These are phyloP conservation scores for Stephanodiscus minutulus DNA, from an alignment of 108 stramenopile species.

Conservation along the genomic window DNA sequence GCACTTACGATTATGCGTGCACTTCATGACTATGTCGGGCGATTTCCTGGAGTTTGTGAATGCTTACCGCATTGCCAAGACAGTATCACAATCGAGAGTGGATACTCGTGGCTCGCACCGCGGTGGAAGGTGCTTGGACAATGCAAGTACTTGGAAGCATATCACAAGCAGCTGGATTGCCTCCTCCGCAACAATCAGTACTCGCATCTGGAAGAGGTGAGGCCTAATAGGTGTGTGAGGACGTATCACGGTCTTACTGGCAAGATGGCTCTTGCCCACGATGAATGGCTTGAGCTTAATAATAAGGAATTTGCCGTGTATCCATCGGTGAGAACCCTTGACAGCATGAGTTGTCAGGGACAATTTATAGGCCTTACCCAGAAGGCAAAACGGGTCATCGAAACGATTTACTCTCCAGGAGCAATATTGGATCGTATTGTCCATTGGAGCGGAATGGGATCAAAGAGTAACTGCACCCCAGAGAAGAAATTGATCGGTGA, in stretches of 20 bases:
- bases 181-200: not conserved
- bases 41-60: constrained; percentile 10
- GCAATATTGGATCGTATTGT: not conserved
- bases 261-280: constrained; percentile 8
- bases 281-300: constrained; percentile 2
- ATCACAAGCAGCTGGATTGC: constrained; percentile 3
- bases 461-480: not conserved
- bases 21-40: constrained; percentile 1
- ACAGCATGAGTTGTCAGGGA: not conserved
- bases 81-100: not conserved
- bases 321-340: not conserved
- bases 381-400: constrained; percentile 1
- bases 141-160: not conserved
- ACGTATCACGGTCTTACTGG: not conserved
- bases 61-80: constrained; percentile 14
- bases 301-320: constrained; percentile 5
- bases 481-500: not conserved
- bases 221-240: not conserved
- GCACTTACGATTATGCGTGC: not conserved
- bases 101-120: constrained; percentile 3
- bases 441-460: not conserved
- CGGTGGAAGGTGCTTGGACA: constrained; percentile 8
- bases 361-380: not conserved
- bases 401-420: too few species aligned
- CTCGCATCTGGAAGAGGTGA: not conserved